Evolutionary conservation across 2,329 filamentous ascomycete species (phyloP).

Genomic region (Fusarium longipes): DNA sequence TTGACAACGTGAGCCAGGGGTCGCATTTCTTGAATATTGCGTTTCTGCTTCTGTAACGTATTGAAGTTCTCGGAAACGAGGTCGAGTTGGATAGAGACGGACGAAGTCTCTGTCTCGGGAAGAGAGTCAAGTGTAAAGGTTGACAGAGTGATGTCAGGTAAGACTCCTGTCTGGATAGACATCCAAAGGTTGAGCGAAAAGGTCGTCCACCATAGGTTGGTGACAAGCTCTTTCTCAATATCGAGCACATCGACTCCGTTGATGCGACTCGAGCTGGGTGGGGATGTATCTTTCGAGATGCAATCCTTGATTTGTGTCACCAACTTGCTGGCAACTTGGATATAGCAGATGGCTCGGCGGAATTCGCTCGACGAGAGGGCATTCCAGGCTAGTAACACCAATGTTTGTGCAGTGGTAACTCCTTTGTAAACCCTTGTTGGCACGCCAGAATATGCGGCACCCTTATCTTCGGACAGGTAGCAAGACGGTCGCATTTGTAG

Average conservation of each 20-base stretch:
- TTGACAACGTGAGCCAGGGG: constrained; percentile 50
- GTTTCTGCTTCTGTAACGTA: constrained; percentile 52
- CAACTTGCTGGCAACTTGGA: constrained; percentile 50
- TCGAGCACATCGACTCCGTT: constrained; percentile 56
- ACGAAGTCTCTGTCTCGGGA: constrained; percentile 47
- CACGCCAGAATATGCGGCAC: constrained; percentile 43
- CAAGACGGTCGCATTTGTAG: constrained; percentile 47
- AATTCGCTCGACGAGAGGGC: constrained; percentile 49
- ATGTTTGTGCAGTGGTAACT: constrained; percentile 50
- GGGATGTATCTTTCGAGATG: constrained; percentile 43
- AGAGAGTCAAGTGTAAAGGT: constrained; percentile 46
- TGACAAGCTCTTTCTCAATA: constrained; percentile 54
- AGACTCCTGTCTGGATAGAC: constrained; percentile 51
- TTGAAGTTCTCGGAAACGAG: constrained; percentile 53
- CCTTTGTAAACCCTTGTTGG: constrained; percentile 50
- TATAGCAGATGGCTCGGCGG: constrained; percentile 52
- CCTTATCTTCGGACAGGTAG: constrained; percentile 34
- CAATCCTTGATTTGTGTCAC: constrained; percentile 49
- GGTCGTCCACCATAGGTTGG: constrained; percentile 55
- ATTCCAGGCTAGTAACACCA: constrained; percentile 54
- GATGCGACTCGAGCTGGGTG: constrained; percentile 51
- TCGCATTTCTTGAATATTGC: constrained; percentile 51
- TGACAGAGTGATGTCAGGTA: constrained; percentile 41
- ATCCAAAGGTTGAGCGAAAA: constrained; percentile 54
- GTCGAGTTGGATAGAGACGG: constrained; percentile 50